Evolutionary conservation across 1,284 basidiomycete species (phyloP).

Genomic region (Stereum hirsutum): DNA sequence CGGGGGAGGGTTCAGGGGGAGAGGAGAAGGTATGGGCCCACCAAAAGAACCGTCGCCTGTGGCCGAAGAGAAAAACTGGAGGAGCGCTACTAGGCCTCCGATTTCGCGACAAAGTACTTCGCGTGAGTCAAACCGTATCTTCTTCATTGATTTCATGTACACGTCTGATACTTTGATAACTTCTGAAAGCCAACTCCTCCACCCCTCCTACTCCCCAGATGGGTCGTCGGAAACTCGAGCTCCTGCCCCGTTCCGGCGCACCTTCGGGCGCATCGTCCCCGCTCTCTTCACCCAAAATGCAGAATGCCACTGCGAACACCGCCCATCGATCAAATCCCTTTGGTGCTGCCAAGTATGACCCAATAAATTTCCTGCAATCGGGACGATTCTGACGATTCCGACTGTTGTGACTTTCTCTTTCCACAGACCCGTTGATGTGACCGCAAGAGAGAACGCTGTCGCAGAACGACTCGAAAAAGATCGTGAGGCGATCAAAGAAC

Average conservation of each 20-base stretch:
- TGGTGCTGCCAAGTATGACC: constrained; percentile 69
- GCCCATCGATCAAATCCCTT: constrained; percentile 66
- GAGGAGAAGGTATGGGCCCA: constrained; percentile 41
- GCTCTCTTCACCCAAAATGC: constrained; percentile 66
- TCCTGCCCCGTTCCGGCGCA: constrained; percentile 66
- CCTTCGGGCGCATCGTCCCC: constrained; percentile 59
- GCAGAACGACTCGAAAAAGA: constrained; percentile 62
- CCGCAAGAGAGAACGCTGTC: constrained; percentile 69
- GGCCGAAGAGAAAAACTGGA: constrained; percentile 51
- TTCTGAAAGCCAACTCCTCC: constrained; percentile 48
- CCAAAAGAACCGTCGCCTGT: constrained; percentile 28
- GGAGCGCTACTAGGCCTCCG: constrained; percentile 32
- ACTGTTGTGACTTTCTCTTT: neutral
- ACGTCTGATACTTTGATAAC: neutral
- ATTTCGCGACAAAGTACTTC: constrained; percentile 41
- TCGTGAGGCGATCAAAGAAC: constrained; percentile 44
- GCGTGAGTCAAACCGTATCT: constrained; percentile 34
- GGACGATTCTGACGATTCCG: neutral
- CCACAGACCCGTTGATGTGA: constrained; percentile 76
- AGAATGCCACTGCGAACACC: constrained; percentile 30
- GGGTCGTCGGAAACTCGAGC: constrained; percentile 70
- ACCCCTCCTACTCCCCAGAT: constrained; percentile 76
- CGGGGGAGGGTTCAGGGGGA: constrained; percentile 31
- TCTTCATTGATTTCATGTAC: neutral
- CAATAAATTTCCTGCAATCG: neutral